These are phyloP conservation scores for Podila clonocystis DNA, from an alignment of 192 early-diverging fungal genomes.

Conservation along the genomic window DNA sequence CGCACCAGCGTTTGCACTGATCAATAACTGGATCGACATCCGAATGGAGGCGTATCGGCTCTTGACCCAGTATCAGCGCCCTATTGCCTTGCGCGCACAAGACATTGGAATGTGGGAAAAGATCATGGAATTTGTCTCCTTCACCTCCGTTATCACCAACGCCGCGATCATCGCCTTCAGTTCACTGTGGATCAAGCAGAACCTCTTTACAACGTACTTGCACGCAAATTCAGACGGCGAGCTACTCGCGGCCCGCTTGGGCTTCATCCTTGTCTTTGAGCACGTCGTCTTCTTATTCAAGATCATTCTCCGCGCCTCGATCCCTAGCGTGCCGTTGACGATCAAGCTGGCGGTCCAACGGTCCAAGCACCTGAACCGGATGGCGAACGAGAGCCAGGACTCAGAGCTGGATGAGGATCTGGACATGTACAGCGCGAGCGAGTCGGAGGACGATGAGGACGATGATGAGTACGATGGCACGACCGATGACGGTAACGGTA, in stretches of 20 bases:
- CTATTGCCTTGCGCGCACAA: constrained; percentile 38
- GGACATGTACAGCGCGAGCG: constrained; percentile 6
- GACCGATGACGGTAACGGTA: neutral
- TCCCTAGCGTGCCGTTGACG: constrained; percentile 37
- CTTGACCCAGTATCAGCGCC: constrained; percentile 28
- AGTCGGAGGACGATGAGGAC: neutral
- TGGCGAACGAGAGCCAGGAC: constrained; percentile 23
- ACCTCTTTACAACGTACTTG: constrained; percentile 22
- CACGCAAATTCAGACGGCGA: constrained; percentile 12
- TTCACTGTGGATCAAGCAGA: constrained; percentile 40
- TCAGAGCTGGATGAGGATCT: constrained; percentile 20
- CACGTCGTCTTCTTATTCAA: constrained; percentile 47
- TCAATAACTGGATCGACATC: constrained; percentile 70
- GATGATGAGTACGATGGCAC: neutral
- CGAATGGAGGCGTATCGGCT: constrained; percentile 59
- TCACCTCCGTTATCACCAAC: constrained; percentile 47
- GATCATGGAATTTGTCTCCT: constrained; percentile 40
- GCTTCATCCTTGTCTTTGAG: constrained; percentile 48
- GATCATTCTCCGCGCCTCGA: constrained; percentile 27
- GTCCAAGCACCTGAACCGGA: constrained; percentile 22
- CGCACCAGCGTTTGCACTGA: constrained; percentile 70
- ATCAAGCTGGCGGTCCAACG: constrained; percentile 43
- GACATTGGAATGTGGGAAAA: constrained; percentile 53
- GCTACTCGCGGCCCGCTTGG: constrained; percentile 30
- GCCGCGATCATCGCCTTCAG: constrained; percentile 48